phyloP scores from a whole-genome alignment of 2,329 filamentous ascomycete species.

The Neofusicoccum sp. region DNA sequence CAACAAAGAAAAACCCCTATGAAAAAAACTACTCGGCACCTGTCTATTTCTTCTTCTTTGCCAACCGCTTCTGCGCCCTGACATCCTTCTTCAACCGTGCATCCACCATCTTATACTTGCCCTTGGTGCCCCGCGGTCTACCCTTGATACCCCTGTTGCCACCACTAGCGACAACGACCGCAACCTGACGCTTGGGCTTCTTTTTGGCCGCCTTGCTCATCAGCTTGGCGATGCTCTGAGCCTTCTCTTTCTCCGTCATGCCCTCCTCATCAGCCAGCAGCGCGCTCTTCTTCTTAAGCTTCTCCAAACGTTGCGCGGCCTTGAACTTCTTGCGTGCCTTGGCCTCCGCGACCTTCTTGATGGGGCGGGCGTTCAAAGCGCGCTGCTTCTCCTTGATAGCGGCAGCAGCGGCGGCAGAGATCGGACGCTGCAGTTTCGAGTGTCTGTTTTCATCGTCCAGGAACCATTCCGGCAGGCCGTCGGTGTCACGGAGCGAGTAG shows the following conservation, averaged over 20 bases:
- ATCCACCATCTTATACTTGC: conserved; percentile 96
- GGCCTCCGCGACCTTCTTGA: conserved; percentile 98
- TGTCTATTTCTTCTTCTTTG: conserved; percentile 62
- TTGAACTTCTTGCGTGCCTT: conserved; percentile 97
- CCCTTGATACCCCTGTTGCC: conserved; percentile 82
- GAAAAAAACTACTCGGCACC: not conserved
- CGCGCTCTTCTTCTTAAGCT: conserved; percentile 95
- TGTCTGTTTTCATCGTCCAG: conserved; percentile 86
- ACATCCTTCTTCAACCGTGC: conserved; percentile 95
- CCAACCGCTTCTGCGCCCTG: conserved; percentile 75
- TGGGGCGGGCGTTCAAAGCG: conserved; percentile 89
- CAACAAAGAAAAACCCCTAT: no score
- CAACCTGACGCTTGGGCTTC: conserved; percentile 79
- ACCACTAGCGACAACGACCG: conserved; percentile 84
- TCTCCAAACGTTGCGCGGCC: conserved; percentile 85
- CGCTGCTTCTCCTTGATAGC: conserved; percentile 95
- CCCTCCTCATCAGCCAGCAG: conserved; percentile 84
- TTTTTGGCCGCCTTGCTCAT: conserved; percentile 80
- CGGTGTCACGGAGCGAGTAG: conserved; percentile 82
- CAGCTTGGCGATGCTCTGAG: conserved; percentile 75
- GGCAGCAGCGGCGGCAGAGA: conserved; percentile 80
- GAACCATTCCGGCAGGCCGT: conserved; percentile 97
- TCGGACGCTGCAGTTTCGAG: conserved; percentile 82
- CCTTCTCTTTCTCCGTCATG: conserved; percentile 95
- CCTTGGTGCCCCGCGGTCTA: conserved; percentile 87